phyloP scores from a whole-genome alignment of 345 rosid genomes.

The Ceriops zippeliana region DNA sequence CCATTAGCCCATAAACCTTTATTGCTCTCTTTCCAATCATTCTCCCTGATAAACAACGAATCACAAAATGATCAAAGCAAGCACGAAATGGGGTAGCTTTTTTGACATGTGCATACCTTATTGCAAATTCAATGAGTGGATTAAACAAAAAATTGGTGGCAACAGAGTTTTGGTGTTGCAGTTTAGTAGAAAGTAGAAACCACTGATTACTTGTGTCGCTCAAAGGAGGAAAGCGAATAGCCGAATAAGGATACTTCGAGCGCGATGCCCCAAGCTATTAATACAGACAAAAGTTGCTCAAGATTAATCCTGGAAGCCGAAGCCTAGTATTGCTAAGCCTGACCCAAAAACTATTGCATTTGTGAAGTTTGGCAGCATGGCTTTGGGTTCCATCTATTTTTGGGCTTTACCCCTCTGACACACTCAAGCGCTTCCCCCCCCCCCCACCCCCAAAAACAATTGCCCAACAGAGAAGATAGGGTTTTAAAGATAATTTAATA shows the following conservation, averaged over 20 bases:
- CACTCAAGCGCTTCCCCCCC: no score
- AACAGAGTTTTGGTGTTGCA: no score
- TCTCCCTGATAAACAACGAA: conserved; percentile 9
- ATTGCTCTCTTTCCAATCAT: background rate
- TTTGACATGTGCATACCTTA: conserved; percentile 17
- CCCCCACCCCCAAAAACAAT: no score
- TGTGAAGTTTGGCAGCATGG: no score
- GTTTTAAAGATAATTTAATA: no score
- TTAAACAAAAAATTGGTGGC: no score
- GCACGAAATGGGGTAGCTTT: conserved; percentile 18
- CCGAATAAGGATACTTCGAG: background rate
- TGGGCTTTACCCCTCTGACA: no score
- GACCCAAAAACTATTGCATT: no score
- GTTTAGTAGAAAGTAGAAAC: background rate
- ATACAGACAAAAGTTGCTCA: background rate
- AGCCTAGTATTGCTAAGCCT: no score
- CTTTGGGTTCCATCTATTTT: no score
- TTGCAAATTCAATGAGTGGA: conserved; percentile 15
- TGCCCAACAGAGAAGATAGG: no score
- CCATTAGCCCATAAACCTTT: background rate
- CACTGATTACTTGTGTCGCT: background rate
- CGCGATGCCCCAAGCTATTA: background rate
- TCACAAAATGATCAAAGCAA: conserved; percentile 14
- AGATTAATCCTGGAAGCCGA: no score
- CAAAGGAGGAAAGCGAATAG: background rate